Base-by-base conservation (phyloP, 257 asterid species). In the Solanum rostratum region DNA sequence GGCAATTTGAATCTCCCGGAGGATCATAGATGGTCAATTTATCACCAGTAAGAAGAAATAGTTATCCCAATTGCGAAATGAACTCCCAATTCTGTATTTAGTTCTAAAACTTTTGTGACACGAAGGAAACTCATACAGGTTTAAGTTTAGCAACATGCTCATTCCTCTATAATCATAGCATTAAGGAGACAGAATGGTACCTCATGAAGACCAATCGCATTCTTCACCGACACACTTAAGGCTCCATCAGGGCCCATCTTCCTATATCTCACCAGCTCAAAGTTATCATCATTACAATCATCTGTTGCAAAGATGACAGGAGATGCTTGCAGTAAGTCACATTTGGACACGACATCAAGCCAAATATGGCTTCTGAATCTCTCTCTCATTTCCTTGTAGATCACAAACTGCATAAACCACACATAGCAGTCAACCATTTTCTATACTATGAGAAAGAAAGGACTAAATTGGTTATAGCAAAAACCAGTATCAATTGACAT, bases 321-420 rank as follows among this genome's bases (percentile, higher is more conserved):
- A 80, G 95, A 86, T 84, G 90, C 93, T 84, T 85, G 90, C 83
- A 96, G 87, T 85, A 96, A 89, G 86, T 96, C 99, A 87, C 93
- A 90, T 88, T 96, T 96, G 33, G 99, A 96, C 87, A 96, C 95
- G 53, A 93, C 97, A 85, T 96, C 98, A 83, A 96, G 91, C 99
- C 99, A 96, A 80, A 96, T 94, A 91, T 95, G 98, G 87, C 92
- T 87, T 3, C 90, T 86, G 84, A 93, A 96, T 87, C 99, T 94
- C 91, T 92, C 95, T 88, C 89, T 93, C 81, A 96, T 92, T 88
- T 93, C 99, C 88, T 95, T 91, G 88, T 96, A 96, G 74, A 96
- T 93, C 65, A 88, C 84, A 70, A 90, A 93, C 99, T 96, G 97
- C 91, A 84, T 22, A 73, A 88, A 60, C 79, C 83, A 74, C 30